A percentile compares a stretch with the other conserved stretches of the same genome.
Evolutionary conservation across 2,329 filamentous ascomycete genomes (phyloP).

Genomic region (Colletotrichum destructivum): DNA sequence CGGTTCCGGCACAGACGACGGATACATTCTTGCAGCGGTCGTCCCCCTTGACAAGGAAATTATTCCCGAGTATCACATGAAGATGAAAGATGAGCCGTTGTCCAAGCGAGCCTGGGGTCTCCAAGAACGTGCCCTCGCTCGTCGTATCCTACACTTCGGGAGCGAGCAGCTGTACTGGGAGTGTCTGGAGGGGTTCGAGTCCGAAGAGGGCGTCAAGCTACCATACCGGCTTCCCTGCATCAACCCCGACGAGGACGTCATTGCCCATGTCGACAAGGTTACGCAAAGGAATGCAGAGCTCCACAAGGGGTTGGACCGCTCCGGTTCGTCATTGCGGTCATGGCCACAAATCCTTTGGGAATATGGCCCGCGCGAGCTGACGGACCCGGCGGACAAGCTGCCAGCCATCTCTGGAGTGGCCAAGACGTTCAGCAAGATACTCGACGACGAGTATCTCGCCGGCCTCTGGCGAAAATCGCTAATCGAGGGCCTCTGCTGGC

Average conservation of each 20-base stretch:
- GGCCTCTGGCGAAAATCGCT: constrained; percentile 47
- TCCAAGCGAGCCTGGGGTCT: constrained; percentile 48
- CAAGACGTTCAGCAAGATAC: constrained; percentile 43
- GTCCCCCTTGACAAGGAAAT: constrained; percentile 20
- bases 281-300: background rate
- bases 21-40: constrained; percentile 10
- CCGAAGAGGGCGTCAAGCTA: constrained; percentile 29
- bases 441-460: constrained; percentile 47
- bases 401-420: constrained; percentile 51
- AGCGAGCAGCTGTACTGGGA: constrained; percentile 36
- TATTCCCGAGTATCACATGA: constrained; percentile 3
- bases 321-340: background rate
- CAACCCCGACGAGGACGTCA: background rate
- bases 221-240: background rate
- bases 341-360: constrained; percentile 21
- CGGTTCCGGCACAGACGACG: background rate
- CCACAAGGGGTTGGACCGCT: background rate
- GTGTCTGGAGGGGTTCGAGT: constrained; percentile 29
- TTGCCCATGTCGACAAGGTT: background rate
- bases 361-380: constrained; percentile 41
- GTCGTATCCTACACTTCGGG: constrained; percentile 48
- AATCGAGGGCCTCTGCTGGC: constrained; percentile 29
- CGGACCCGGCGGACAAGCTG: constrained; percentile 46
- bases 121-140: constrained; percentile 49
- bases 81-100: constrained; percentile 30